phyloP scores from a whole-genome alignment of 2,329 filamentous ascomycete species.

The Sporothrix phasma region DNA sequence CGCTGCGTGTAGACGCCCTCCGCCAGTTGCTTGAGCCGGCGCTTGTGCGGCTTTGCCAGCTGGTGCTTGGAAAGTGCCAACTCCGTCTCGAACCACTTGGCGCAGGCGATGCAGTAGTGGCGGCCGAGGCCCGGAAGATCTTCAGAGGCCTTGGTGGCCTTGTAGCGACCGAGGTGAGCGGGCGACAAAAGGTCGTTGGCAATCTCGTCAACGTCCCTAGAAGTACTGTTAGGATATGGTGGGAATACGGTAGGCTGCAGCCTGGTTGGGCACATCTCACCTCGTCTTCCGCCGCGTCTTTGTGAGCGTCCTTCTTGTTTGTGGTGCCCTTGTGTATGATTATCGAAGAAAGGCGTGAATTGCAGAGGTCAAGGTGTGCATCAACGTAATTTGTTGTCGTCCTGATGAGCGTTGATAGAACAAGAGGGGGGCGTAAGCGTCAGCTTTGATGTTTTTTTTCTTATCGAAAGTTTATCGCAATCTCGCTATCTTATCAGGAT shows the following conservation, averaged over 20 bases:
- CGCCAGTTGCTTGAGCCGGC: conserved; percentile 76
- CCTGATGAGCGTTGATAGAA: neutral
- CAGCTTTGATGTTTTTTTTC: conserved; percentile 5
- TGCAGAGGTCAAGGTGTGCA: neutral
- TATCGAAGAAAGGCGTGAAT: neutral
- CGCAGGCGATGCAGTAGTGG: conserved; percentile 84
- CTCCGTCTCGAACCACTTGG: conserved; percentile 92
- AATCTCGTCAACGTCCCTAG: conserved; percentile 86
- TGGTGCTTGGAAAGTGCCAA: conserved; percentile 63
- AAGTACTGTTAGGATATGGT: neutral
- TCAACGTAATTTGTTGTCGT: neutral
- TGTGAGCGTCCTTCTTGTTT: conserved; percentile 54
- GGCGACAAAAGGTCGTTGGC: conserved; percentile 69
- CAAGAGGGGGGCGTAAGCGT: neutral
- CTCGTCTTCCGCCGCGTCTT: conserved; percentile 66
- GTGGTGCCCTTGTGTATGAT: conserved; percentile 48
- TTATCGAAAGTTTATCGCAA: conserved; percentile 6
- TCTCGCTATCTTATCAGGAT: neutral
- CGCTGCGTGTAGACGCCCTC: conserved; percentile 82
- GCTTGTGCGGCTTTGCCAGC: conserved; percentile 88
- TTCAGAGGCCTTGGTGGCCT: conserved; percentile 67
- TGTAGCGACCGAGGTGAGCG: conserved; percentile 71
- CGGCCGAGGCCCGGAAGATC: conserved; percentile 80
- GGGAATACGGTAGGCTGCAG: too few species aligned
- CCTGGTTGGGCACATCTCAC: conserved; percentile 31